Base-by-base conservation (phyloP, 495 filamentous ascomycete species). In the Podospora bellae-mahoneyi region DNA sequence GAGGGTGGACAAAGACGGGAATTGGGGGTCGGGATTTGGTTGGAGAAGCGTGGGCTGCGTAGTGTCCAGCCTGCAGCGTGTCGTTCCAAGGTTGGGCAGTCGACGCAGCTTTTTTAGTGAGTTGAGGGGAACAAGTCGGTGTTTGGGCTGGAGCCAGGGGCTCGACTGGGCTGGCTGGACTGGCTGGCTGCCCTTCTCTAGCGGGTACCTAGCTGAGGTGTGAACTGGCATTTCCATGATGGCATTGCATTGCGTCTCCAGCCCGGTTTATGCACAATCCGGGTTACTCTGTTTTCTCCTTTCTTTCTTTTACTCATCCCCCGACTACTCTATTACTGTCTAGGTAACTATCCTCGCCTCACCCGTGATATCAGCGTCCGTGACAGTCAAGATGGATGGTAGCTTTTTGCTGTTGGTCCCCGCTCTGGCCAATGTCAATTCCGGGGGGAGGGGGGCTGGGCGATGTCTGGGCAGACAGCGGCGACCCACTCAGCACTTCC, bases 61-160 rank as follows among this genome's bases (percentile, higher is more conserved):
- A 66, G 55, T 66, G 7, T 53, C 64, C 28, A 58, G 56, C 27
- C 39, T 61, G 66, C 66, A 71, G 74, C 69, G 72, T 71, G 72
- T 72, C 74, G 69, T 66, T 54, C 44, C 57, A 64, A 72, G 72
- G 73, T 75, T 75, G 73, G 73, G 67, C 73, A 72, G 71, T 64
- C 30, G 28, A 34, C 20, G 59, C 28, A 28, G 65, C 59, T 60
- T 66, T 68, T 68, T 66, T 44, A 66, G 62, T 64, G 32, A 64
- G 62, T 68, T 66, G 62, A 63, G 65, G 65, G 65, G 69, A 66
- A 64, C 34, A 63, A 56, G 34, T 58, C 44, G 64, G 53, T 65
- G 58, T 67, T 70, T 70, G 68, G 64, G 68, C 65, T 66, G 61
- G 64, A 39, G 65, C 66, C 18, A 20, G 57, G 39, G 39, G 39